Base-by-base conservation (phyloP, 768 basidiomycete genomes). In the Aureoboletus auriporus region DNA sequence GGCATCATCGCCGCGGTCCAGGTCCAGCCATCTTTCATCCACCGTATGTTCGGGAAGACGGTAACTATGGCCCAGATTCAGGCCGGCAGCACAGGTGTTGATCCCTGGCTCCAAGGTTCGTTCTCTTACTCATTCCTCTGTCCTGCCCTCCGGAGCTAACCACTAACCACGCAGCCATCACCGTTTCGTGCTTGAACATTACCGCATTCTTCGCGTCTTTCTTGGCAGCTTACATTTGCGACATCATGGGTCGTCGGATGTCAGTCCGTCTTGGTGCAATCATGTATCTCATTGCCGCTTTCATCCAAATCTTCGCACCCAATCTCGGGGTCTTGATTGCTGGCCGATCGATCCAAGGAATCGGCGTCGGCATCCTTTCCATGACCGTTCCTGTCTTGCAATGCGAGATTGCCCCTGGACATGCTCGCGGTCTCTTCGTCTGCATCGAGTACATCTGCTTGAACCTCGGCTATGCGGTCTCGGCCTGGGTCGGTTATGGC, bases 361-460 rank as follows among this genome's bases (percentile, higher is more conserved):
- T 76, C 44, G 75, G 74, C 29, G 75, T 78, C 48, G 75, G 75
- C 17, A 71, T 78, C 35, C 72, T 78, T 29, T 77, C 74, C 46
- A 72, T 75, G 67, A 75, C 75, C 10, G 76, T 78, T 26, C 76
- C 76, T 0, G 61, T 76, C 47, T 69, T 72, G 57, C 77, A 76
- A 56, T 70, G 71, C 56, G 75, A 77, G 58, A 76, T 76, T 41
- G 74, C 73, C 2, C 73, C 75, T 0, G 71, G 71, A 10, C 64
- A 69, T 43, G 69, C 74, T 17, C 76, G 78, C 29, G 80, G 80
- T 23, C 70, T 75, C 40, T 75, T 82, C 56, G 74, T 77, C 49
- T 69, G 75, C 9, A 74, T 80, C 61, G 78, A 78, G 50, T 77
- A 79, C 53, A 59, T 79, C 44, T 79, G 71, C 46, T 65, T 79